Evolutionary conservation across 495 filamentous ascomycete species (phyloP).

Genomic region (Penicillium manginii): DNA sequence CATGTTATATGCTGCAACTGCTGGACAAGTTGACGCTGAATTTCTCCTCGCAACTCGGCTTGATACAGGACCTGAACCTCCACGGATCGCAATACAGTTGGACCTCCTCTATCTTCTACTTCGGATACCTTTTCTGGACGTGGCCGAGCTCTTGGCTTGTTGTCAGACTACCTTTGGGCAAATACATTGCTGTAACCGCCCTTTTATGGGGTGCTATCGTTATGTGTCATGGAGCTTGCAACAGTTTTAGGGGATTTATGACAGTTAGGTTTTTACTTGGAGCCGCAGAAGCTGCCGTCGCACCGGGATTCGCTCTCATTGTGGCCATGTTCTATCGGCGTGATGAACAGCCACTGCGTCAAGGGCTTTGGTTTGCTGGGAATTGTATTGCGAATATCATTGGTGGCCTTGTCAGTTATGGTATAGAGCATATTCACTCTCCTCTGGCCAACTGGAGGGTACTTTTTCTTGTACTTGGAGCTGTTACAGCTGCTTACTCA

Average conservation of each 20-base stretch:
- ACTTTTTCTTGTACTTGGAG: slow-evolving; percentile 47
- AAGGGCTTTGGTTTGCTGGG: slow-evolving; percentile 44
- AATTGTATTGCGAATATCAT: slow-evolving; percentile 52
- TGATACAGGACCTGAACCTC: slow-evolving; percentile 40
- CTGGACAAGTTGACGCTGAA: not conserved
- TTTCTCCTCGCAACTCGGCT: not conserved
- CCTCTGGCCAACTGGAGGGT: slow-evolving; percentile 45
- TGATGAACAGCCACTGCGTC: slow-evolving; percentile 54
- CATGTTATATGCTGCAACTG: not conserved
- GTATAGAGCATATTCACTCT: slow-evolving; percentile 46
- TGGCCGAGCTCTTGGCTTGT: slow-evolving; percentile 56
- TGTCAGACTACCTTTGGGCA: slow-evolving; percentile 56
- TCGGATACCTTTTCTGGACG: slow-evolving; percentile 53
- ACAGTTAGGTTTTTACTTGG: slow-evolving; percentile 48
- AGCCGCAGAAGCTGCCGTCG: slow-evolving; percentile 24
- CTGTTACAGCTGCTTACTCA: slow-evolving; percentile 42
- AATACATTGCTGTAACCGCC: slow-evolving; percentile 33
- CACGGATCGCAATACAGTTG: slow-evolving; percentile 48
- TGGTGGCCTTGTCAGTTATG: slow-evolving; percentile 59
- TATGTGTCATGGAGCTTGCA: slow-evolving; percentile 44
- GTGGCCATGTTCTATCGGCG: slow-evolving; percentile 59
- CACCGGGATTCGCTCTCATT: slow-evolving; percentile 49
- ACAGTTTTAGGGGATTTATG: slow-evolving; percentile 48
- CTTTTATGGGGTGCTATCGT: slow-evolving; percentile 25
- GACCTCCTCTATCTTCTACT: slow-evolving; percentile 51